phyloP scores from a whole-genome alignment of 257 asterid genomes.

The Verbena officinalis region DNA sequence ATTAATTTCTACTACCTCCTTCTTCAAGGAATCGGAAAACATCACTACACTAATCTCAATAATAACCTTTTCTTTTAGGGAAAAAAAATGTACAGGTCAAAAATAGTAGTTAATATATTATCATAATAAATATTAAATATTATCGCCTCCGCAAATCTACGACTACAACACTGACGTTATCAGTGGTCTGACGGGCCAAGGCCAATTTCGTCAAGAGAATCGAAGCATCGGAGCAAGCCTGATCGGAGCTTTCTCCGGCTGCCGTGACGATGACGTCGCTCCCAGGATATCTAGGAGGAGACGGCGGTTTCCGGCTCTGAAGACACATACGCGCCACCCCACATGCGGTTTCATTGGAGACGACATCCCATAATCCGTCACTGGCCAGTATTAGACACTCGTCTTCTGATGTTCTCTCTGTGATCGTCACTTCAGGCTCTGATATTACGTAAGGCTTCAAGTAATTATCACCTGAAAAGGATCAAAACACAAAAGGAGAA shows the following conservation, averaged over 20 bases:
- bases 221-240: slow-evolving; percentile 85
- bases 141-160: slow-evolving; percentile 58
- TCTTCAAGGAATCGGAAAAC: background rate
- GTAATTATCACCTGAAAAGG: slow-evolving; percentile 58
- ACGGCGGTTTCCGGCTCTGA: slow-evolving; percentile 39
- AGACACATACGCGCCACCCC: slow-evolving; percentile 88
- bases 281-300: slow-evolving; percentile 42
- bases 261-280: slow-evolving; percentile 28
- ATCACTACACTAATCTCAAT: background rate
- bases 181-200: slow-evolving; percentile 71
- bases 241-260: slow-evolving; percentile 50
- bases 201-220: slow-evolving; percentile 79
- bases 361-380: slow-evolving; percentile 92
- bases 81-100: background rate
- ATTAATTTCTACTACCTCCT: background rate
- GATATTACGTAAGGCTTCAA: slow-evolving; percentile 80
- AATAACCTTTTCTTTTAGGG: background rate
- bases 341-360: slow-evolving; percentile 84
- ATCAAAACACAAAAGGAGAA: background rate
- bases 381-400: slow-evolving; percentile 79
- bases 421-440: slow-evolving; percentile 80
- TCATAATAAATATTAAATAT: slow-evolving; percentile 1
- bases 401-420: slow-evolving; percentile 58
- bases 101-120: background rate
- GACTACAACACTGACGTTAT: slow-evolving; percentile 85